Evolutionary conservation across 495 filamentous ascomycete genomes (phyloP), one percentile per base, ranked within the genome.

Genomic region (Chaetomium fimeti): DNA sequence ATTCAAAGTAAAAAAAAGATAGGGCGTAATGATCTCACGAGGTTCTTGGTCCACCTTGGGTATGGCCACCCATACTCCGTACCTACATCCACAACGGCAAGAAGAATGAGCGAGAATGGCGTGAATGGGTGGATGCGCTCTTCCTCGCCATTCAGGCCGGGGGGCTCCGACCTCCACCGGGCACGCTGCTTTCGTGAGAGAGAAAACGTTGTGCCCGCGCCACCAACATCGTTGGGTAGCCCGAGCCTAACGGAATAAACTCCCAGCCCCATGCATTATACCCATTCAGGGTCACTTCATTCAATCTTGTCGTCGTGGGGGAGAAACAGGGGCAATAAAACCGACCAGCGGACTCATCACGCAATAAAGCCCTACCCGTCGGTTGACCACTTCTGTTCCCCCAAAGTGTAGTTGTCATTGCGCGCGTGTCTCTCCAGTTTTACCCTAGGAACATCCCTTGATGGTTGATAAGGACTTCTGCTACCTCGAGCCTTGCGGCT

Each of bases 21-120:
- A 51, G 32, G 42, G 52, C 32, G 52, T 28, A 22, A 20, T 22
- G 28, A 55, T 28, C 43, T 40, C 45, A 38, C 42, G n/a, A n/a
- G n/a, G n/a, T 22, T 49, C 32, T 27, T 56, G n/a, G 42, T 57
- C 55, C 55, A 69, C 60, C 62, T 48, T 64, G 52, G 59, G 63
- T 57, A 32, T 59, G 57, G 64, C 64, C 48, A 51, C 48, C 24
- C 22, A 13, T 1, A n/a, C n/a, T n/a, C n/a, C n/a, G n/a, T n/a
- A n/a, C n/a, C n/a, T n/a, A 11, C 32, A 36, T 36, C 32, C 32
- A 36, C 32, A 36, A 36, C 32, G 32, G 32, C 32, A 36, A 36
- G 32, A 36, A 36, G 32, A 36, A 36, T 36, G 32, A 36, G 5
- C 7, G 32, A 36, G 40, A 43, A 43, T 4, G 9, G 32, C 5